Evolutionary conservation across 1,284 basidiomycete genomes (phyloP), one percentile per base, ranked within the genome.

Genomic region (Ceratobasidium sp.): DNA sequence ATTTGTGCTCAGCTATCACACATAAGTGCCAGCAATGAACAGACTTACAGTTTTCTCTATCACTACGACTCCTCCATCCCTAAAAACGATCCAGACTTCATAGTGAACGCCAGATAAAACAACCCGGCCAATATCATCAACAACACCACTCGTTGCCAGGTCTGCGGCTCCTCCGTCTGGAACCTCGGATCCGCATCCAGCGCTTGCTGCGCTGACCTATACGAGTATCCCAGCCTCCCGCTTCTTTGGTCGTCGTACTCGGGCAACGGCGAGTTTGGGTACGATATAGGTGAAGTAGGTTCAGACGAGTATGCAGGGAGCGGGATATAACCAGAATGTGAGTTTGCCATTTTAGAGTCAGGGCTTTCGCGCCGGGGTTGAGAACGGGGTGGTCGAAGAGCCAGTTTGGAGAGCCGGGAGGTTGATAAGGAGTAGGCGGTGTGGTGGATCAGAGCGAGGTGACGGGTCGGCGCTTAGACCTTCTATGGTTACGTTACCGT

Each of bases 61-160:
- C 3, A 31, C 42, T 54, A 74, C 28, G 47, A 53, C n/a, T 74
- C 71, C 35, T 74, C 71, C 71, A 74, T 74, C 28, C 71, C 71
- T 20, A 74, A 53, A 53, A 74, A 74, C 49, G 71, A 74, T 17
- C 23, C 71, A 15, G 71, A 33, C 71, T 64, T 74, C 60, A 74
- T 63, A 10, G 61, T 23, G 71, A 64, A 74, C 60, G 71, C 71
- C 15, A 63, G 26, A 4, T 37, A 63, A 26, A 74, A 74, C 33
- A 64, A 39, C 47, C 28, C 35, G 15, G 54, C 61, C 11, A 74
- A n/a, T 0, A 53, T 47, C 31, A 74, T 2, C 31, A 74, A n/a
- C 47, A 74, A 64, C 58, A 74, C 15, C 7, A 74, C 47, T 20
- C 71, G 28, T 28, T 63, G 58, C 71, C 71, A 74, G 17, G 58